Evolutionary conservation across 2,329 filamentous ascomycete species (phyloP).

Genomic region (Scedosporium apiospermum): DNA sequence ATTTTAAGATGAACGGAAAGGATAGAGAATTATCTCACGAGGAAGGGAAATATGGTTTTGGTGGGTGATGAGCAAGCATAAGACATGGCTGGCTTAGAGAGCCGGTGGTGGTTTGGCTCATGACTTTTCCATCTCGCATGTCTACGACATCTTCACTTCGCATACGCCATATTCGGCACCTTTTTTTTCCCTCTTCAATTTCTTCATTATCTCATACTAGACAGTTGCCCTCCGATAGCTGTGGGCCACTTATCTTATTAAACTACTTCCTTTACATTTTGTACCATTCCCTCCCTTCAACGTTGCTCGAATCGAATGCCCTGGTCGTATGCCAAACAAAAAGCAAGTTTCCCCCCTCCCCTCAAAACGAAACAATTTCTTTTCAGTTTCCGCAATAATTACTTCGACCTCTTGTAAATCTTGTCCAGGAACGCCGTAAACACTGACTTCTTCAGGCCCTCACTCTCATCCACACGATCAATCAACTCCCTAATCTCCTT

Average conservation of each 20-base stretch:
- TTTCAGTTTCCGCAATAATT: constrained; percentile 22
- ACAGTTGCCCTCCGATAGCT: not conserved
- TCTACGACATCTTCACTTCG: too few species aligned
- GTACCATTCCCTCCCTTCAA: not conserved
- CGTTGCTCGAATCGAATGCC: too few species aligned
- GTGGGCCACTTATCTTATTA: not conserved
- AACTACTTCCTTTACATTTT: not conserved
- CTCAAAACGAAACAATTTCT: not conserved
- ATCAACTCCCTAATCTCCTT: constrained; percentile 70
- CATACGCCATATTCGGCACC: not conserved
- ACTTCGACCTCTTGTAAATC: constrained; percentile 98
- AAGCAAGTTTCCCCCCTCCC: too few species aligned
- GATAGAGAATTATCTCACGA: not conserved
- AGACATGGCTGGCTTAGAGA: not conserved
- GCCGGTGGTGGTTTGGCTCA: too few species aligned
- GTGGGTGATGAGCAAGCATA: not conserved
- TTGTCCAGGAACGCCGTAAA: constrained; percentile 88
- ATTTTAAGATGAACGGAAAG: not conserved
- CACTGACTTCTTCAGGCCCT: constrained; percentile 81
- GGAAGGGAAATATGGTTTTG: not conserved
- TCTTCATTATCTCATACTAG: not conserved
- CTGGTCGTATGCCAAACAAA: too few species aligned
- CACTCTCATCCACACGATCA: constrained; percentile 68
- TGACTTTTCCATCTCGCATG: too few species aligned
- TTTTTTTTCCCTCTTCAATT: not conserved